Evolutionary conservation across 345 rosid genomes (phyloP).

Genomic region (Excoecaria cochinchinensis): DNA sequence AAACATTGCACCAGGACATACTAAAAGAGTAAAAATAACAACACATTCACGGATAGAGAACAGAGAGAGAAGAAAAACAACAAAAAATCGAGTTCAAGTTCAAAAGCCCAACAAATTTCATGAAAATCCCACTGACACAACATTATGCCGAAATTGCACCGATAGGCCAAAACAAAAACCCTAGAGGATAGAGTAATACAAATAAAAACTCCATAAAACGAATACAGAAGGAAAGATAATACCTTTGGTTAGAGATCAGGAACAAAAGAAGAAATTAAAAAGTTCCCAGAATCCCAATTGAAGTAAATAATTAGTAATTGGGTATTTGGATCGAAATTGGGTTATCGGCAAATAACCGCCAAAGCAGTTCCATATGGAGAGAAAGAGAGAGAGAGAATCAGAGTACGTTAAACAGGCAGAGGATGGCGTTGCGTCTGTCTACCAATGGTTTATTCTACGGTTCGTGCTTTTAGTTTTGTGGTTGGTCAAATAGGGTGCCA

Average conservation of each 20-base stretch:
- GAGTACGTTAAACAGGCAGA: neutral
- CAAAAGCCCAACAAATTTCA: neutral
- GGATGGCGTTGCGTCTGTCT: neutral
- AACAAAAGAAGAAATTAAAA: neutral
- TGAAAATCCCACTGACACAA: neutral
- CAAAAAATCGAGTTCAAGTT: neutral
- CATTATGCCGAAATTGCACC: neutral
- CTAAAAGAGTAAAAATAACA: neutral
- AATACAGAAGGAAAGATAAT: neutral
- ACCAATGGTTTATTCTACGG: neutral
- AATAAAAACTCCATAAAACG: neutral
- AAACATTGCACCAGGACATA: neutral
- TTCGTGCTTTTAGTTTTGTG: neutral
- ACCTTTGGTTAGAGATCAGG: constrained; percentile 9
- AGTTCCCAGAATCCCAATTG: neutral
- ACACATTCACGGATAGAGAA: neutral
- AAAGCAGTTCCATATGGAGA: neutral
- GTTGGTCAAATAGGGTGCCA: neutral
- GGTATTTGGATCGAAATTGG: neutral
- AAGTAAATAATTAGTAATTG: neutral
- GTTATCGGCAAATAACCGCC: neutral
- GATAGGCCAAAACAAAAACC: neutral
- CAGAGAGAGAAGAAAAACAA: neutral
- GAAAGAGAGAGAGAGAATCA: neutral
- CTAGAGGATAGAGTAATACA: neutral